Evolutionary conservation across 139 green algal genomes (phyloP).

Genomic region (Chlamydomonas sp.): DNA sequence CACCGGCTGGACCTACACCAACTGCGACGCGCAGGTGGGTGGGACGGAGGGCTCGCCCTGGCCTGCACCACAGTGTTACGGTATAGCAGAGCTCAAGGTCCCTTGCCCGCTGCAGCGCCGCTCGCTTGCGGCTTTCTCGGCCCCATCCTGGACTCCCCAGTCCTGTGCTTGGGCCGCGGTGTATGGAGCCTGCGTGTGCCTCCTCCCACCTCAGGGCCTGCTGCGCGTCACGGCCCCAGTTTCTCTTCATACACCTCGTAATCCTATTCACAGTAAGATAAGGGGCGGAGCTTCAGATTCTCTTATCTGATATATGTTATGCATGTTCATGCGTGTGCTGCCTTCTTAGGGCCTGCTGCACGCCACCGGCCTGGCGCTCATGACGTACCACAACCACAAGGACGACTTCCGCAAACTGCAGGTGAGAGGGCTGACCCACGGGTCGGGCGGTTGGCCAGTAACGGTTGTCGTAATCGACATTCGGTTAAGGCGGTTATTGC

Average conservation of each 20-base stretch:
- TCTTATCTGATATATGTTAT: too few species aligned
- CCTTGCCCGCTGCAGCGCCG: not conserved
- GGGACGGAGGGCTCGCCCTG: not conserved
- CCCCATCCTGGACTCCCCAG: too few species aligned
- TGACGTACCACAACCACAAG: conserved; percentile 64
- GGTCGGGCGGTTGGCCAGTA: not conserved
- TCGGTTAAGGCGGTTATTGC: not conserved
- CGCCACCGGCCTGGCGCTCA: conserved; percentile 56
- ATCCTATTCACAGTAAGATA: too few species aligned
- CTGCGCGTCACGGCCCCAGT: too few species aligned
- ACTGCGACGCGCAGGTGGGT: conserved; percentile 55
- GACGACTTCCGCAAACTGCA: conserved; percentile 65
- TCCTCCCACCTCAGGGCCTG: not conserved
- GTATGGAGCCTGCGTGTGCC: not conserved
- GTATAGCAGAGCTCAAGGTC: not conserved
- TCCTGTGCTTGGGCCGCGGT: not conserved
- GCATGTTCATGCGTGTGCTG: too few species aligned
- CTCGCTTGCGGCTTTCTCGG: not conserved
- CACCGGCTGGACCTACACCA: conserved; percentile 78
- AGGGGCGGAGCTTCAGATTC: too few species aligned
- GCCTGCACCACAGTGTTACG: not conserved
- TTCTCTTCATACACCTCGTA: too few species aligned
- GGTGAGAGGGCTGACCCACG: not conserved
- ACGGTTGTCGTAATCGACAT: not conserved
- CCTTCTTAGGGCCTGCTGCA: conserved; percentile 64